Conservation (phyloP, 257 asterid genomes). For the Cruciata laevipes region DNA sequence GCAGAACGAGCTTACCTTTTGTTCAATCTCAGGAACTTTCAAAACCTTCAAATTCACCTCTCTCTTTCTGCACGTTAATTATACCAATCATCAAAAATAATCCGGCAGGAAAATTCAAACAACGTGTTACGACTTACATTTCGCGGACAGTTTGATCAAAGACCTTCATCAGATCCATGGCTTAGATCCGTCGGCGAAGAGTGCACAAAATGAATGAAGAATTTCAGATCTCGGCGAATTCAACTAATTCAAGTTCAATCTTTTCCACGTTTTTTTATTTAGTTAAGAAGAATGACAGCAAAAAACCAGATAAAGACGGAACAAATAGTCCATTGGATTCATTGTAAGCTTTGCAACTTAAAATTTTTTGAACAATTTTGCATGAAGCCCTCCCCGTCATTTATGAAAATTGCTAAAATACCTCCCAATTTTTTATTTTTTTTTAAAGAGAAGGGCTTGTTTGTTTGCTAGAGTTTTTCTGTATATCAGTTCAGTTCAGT, state of each 20-base stretch:
- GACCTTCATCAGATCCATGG: slow-evolving; percentile 93
- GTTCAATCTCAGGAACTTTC: slow-evolving; percentile 96
- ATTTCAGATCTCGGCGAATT: slow-evolving; percentile 13
- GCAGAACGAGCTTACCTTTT: slow-evolving; percentile 43
- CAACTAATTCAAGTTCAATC: not conserved
- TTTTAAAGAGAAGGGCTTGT: no score
- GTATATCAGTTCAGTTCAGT: no score
- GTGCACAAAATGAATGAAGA: not conserved
- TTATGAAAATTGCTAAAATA: not conserved
- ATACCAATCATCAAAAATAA: not conserved
- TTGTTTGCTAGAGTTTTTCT: no score
- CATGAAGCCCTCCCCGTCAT: not conserved
- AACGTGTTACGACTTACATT: slow-evolving; percentile 45
- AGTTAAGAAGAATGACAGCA: not conserved
- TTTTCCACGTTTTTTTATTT: slow-evolving; percentile 3
- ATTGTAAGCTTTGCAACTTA: not conserved
- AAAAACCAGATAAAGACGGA: not conserved
- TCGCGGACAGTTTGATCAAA: slow-evolving; percentile 97
- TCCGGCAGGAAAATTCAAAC: not conserved
- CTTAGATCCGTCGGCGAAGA: slow-evolving; percentile 42
- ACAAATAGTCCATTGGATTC: not conserved
- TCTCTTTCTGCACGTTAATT: slow-evolving; percentile 61
- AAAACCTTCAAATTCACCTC: slow-evolving; percentile 95
- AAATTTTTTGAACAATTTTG: not conserved
- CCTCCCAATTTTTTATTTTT: not conserved